phyloP scores from a whole-genome alignment of 805 yeast genomes.

The Spathaspora arborariae region DNA sequence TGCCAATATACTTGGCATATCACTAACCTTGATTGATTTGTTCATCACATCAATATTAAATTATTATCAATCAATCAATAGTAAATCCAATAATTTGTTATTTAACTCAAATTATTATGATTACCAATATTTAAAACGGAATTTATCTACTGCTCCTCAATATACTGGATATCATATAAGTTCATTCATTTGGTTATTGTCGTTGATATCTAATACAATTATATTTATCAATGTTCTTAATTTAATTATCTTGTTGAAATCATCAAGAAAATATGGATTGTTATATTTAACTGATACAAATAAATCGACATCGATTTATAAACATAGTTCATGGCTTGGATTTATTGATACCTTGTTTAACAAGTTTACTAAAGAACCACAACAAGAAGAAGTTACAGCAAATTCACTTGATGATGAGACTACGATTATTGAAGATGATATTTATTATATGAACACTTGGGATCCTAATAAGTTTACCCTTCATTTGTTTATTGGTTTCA shows the following conservation, averaged over 20 bases:
- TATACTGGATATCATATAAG: neutral
- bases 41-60: slow-evolving; percentile 6
- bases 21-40: slow-evolving; percentile 16
- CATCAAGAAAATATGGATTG: slow-evolving; percentile 28
- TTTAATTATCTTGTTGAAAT: slow-evolving; percentile 5
- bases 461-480: slow-evolving; percentile 58
- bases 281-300: slow-evolving; percentile 15
- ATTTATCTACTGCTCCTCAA: neutral
- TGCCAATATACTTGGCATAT: slow-evolving; percentile 3
- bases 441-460: slow-evolving; percentile 65
- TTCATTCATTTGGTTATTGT: slow-evolving; percentile 6
- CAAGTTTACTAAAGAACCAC: slow-evolving; percentile 2
- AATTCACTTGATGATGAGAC: slow-evolving; percentile 12
- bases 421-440: slow-evolving; percentile 19
- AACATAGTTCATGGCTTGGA: neutral
- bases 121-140: slow-evolving; percentile 26
- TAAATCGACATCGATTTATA: slow-evolving; percentile 20
- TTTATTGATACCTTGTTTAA: neutral
- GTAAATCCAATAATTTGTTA: slow-evolving; percentile 26
- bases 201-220: slow-evolving; percentile 2
- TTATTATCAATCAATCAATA: slow-evolving; percentile 23
- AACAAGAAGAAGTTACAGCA: slow-evolving; percentile 8
- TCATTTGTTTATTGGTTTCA: slow-evolving; percentile 47
- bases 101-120: slow-evolving; percentile 33
- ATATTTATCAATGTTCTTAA: slow-evolving; percentile 2